phyloP scores from a whole-genome alignment of 352 stramenopile species.

The Hyaloperonospora arabidopsidis region DNA sequence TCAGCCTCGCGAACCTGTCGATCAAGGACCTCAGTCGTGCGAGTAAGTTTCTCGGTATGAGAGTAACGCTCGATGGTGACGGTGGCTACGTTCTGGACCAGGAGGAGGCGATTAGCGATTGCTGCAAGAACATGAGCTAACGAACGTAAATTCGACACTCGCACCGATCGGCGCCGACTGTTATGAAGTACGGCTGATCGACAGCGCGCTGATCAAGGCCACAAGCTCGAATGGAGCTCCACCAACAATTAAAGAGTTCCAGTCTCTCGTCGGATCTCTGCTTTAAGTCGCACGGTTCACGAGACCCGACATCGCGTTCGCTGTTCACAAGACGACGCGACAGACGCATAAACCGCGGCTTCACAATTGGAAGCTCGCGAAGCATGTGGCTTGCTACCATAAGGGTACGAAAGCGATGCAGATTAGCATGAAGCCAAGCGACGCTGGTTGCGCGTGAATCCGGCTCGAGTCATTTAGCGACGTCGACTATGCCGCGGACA shows the following conservation, averaged over 20 bases:
- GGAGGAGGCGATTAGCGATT: not conserved
- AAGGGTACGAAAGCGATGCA: too few relatives aligned
- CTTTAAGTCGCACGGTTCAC: not conserved
- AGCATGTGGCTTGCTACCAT: not conserved
- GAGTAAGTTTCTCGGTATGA: too few relatives aligned
- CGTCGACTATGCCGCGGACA: not conserved
- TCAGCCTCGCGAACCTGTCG: too few relatives aligned
- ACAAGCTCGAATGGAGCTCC: not conserved
- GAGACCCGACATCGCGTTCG: not conserved
- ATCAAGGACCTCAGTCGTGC: too few relatives aligned
- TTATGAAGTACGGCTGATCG: too few relatives aligned
- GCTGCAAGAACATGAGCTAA: not conserved
- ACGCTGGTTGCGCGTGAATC: too few relatives aligned
- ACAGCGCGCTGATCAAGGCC: not conserved
- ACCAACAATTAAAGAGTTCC: not conserved
- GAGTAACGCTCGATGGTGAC: not conserved
- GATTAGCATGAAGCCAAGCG: too few relatives aligned
- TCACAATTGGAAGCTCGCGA: slow-evolving; percentile 9
- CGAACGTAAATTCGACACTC: not conserved
- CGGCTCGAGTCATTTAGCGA: not conserved
- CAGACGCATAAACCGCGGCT: not conserved
- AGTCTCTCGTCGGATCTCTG: not conserved
- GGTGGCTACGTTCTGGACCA: not conserved
- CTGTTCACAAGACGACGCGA: not conserved
- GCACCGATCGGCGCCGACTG: not conserved